Base-by-base conservation (phyloP, 2,329 filamentous ascomycete species). In the Cryphonectria parasitica region DNA sequence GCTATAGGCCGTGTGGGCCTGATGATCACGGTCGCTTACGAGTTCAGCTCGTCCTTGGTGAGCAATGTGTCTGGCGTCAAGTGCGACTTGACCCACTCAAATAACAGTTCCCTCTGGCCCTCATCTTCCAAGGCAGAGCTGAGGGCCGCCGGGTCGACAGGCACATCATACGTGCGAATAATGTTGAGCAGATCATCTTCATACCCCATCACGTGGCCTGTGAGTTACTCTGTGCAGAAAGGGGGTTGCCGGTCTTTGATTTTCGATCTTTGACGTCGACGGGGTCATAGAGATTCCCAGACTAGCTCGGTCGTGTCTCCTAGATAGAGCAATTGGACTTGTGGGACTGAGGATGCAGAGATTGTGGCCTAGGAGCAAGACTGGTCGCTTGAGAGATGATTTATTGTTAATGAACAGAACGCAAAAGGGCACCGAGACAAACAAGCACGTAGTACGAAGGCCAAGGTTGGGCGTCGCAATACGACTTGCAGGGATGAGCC, bases 41-140 rank as follows among this genome's bases (percentile, higher is more conserved):
- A 76, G 63, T 82, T 81, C 71, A 87, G 79, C 78, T 90, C 88
- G 75, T 89, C 85, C 69, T 79, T 80, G 60, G 84, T 85, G 56
- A 90, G 79, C 17, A 90, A 80, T 36, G 85, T 87, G 72, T 88
- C 86, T 2, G 79, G 75, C 17, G 78, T 78, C 45, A 89, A 79
- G 75, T 87, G 84, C 73, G 81, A 76, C 39, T 80, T 77, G 22
- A 83, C 83, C 88, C 88, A 90, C 62, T 82, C 82, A 3, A 78
- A 76, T 62, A 86, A 78, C 5, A 77, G 76, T 3, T 78, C 74
- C 43, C 80, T 81, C 49, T 78, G 75, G 11, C 79, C 74, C 1
- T 75, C 74, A 68, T 84, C 80, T 17, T 76, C 71, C 52, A 85
- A 75, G 52, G 79, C 81, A 19, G 76, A 75, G 66, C 78, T 78